These are phyloP conservation scores for Aechmea fasciata DNA, from an alignment of 176 grass and related monocot species.

Conservation along the genomic window DNA sequence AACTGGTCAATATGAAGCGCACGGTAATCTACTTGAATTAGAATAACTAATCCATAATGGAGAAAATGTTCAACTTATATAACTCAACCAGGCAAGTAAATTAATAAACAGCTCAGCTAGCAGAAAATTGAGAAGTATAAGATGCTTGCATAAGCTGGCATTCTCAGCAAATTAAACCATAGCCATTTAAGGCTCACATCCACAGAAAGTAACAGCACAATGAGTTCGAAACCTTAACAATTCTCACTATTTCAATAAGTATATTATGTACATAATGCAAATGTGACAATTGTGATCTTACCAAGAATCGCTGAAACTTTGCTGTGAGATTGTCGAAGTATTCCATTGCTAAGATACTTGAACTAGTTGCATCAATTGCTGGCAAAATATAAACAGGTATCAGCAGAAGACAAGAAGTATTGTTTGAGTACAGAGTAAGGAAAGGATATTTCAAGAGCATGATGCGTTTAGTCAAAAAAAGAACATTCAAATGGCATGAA, in stretches of 20 bases:
- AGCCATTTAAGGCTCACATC: neutral
- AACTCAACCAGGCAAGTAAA: no score
- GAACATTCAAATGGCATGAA: neutral
- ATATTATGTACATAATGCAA: slow-evolving; percentile 3
- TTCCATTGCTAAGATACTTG: slow-evolving; percentile 45
- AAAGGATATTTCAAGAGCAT: slow-evolving; percentile 2
- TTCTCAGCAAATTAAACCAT: no score
- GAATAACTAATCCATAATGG: neutral
- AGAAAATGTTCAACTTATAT: no score
- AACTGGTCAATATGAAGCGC: neutral
- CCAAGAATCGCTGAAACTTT: slow-evolving; percentile 56
- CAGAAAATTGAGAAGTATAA: no score
- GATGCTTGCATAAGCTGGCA: no score
- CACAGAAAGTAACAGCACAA: neutral
- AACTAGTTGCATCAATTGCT: slow-evolving; percentile 32
- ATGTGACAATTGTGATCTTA: slow-evolving; percentile 26
- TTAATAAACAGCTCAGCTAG: no score
- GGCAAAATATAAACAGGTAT: slow-evolving; percentile 19
- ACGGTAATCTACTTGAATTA: neutral
- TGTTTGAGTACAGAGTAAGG: neutral
- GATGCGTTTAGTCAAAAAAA: neutral
- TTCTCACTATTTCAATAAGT: neutral
- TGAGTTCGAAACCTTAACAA: neutral
- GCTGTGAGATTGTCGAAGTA: slow-evolving; percentile 35
- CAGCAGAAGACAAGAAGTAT: slow-evolving; percentile 1